Evolutionary conservation across 306 rosid species (phyloP).

Genomic region (Dryas alaskensis): DNA sequence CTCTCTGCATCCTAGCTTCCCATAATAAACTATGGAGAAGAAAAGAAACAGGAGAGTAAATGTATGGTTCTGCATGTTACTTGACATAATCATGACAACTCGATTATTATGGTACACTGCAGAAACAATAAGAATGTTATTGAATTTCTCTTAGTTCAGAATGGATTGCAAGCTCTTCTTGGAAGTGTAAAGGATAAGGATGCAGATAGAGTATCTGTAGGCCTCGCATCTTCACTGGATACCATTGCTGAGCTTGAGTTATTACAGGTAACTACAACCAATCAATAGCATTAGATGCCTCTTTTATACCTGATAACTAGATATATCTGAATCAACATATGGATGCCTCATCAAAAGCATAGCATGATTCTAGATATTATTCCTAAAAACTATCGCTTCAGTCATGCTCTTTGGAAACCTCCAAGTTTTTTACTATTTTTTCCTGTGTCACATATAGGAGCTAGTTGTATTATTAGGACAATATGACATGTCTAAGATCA

Average conservation of each 20-base stretch:
- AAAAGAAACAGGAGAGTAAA: background rate
- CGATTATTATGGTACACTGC: constrained; percentile 23
- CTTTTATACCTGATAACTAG: background rate
- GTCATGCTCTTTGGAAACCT: constrained; percentile 16
- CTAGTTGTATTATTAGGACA: background rate
- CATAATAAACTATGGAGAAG: background rate
- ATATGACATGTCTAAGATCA: constrained; percentile 22
- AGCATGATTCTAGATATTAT: background rate
- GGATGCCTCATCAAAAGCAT: background rate
- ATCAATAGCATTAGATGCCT: constrained; percentile 8
- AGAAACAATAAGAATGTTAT: constrained; percentile 26
- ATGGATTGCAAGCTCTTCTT: constrained; percentile 74
- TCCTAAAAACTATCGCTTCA: constrained; percentile 8
- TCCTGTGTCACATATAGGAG: background rate
- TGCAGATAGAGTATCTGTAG: constrained; percentile 75
- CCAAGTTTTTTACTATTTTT: constrained; percentile 3
- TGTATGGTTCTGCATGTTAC: constrained; percentile 5
- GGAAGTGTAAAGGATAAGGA: constrained; percentile 67
- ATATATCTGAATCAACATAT: background rate
- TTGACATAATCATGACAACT: constrained; percentile 14
- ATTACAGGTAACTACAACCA: constrained; percentile 57
- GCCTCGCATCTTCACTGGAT: constrained; percentile 76
- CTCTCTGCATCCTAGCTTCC: background rate
- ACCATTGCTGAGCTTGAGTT: constrained; percentile 80
- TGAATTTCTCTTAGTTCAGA: constrained; percentile 49